Base-by-base conservation (phyloP, 2,329 filamentous ascomycete species). In the Epichloe hybrida region DNA sequence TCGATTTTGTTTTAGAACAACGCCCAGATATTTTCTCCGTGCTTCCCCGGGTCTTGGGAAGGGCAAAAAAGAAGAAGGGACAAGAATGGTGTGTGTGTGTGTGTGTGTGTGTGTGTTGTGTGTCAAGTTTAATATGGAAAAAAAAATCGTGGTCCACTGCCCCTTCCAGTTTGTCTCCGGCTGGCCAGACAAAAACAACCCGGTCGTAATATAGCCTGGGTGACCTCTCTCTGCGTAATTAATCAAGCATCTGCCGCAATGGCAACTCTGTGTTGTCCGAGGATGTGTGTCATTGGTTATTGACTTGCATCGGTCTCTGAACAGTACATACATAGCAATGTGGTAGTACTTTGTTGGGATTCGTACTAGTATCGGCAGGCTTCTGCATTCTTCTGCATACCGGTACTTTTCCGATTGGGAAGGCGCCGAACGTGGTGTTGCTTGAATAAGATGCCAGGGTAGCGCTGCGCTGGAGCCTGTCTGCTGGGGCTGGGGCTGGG, bases 371-470 rank as follows among this genome's bases (percentile, higher is more conserved):
- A 42, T 42, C 40, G 2, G 13, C 9, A 12, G 20, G 8, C 21
- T 20, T 12, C 40, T 12, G 17, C 17, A 20, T 17, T 9, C 40
- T 20, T 12, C 40, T 12, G 17, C 17, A 20, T 17, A 17, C 40
- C 40, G 40, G 40, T 42, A 42, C 40, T 42, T 42, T 17, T 42
- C 50, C 34, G 34, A 50, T 53, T 52, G 51, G 51, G 51, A 53
- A 53, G 48, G 48, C 47, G 51, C 48, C 48, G 51, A 50, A 23
- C n/a, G 44, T 38, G 27, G 51, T 48, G 31, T 17, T 17, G 27
- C 27, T 31, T 9, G 7, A 31, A 31, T 31, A 9, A 31, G 8
- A 31, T 9, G 27, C 8, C 27, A 31, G 27, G 27, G 27, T 27
- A 27, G 20, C 20, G 3, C 17, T 17, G 27, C 27, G 27, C 27